Conservation (phyloP, 1,284 basidiomycete species). For the Trichosporon asahii region DNA sequence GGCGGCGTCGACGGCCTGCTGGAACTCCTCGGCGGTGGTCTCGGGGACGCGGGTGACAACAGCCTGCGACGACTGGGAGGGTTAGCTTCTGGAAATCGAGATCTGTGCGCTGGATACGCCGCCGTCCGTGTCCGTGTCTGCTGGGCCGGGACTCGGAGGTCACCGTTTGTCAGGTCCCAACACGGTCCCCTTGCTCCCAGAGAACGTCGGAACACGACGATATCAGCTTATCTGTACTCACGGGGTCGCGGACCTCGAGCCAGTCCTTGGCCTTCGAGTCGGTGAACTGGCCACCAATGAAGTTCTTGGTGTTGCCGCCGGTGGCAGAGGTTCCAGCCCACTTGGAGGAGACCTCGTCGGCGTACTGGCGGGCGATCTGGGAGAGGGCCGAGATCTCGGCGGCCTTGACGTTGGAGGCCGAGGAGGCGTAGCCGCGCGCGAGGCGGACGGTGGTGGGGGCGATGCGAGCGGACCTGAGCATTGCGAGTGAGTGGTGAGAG, state of each 20-base stretch:
- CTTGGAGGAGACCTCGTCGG: slow-evolving; percentile 41
- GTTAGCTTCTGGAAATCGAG: not conserved
- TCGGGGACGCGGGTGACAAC: slow-evolving; percentile 85
- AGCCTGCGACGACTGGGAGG: slow-evolving; percentile 60
- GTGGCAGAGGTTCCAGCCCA: slow-evolving; percentile 83
- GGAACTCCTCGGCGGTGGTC: slow-evolving; percentile 77
- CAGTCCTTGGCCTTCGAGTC: slow-evolving; percentile 71
- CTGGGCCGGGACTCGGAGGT: not conserved
- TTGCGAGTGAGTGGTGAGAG: slow-evolving; percentile 15
- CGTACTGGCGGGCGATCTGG: slow-evolving; percentile 36
- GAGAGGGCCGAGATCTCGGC: slow-evolving; percentile 26
- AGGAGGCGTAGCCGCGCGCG: slow-evolving; percentile 32
- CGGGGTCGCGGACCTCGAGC: slow-evolving; percentile 84
- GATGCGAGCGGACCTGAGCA: slow-evolving; percentile 23
- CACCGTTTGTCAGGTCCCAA: not conserved
- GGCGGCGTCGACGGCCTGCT: slow-evolving; percentile 78
- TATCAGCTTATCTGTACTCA: slow-evolving; percentile 45
- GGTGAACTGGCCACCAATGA: slow-evolving; percentile 77
- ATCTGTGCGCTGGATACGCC: not conserved
- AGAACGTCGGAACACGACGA: not conserved
- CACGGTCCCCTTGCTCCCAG: not conserved
- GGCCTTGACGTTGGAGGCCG: slow-evolving; percentile 25
- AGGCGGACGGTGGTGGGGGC: slow-evolving; percentile 15
- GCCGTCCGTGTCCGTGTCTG: not conserved
- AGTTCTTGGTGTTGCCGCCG: slow-evolving; percentile 82